Percentiles rank a stretch among this genome's conserved stretches.
Evolutionary conservation across 108 stramenopile genomes (phyloP).

Genomic region (Nannochloropsis gaditana): DNA sequence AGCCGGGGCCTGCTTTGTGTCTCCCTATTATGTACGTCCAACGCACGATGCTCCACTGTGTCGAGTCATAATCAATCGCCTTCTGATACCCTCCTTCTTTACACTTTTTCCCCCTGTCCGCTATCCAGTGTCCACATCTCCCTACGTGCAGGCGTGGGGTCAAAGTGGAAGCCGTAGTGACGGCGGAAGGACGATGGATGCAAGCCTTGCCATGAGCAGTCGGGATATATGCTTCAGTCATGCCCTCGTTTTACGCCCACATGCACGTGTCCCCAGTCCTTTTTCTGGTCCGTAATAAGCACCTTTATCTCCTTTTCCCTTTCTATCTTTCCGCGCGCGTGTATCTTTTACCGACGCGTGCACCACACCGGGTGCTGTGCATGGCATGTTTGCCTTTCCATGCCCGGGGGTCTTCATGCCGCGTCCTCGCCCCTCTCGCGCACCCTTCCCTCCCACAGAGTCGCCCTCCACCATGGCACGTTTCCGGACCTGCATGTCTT

Average conservation of each 20-base stretch:
- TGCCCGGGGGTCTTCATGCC: background rate
- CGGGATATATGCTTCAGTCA: background rate
- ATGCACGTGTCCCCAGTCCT: too few relatives aligned
- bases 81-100: too few relatives aligned
- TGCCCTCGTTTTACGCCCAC: background rate
- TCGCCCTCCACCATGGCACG: background rate
- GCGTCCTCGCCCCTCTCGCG: background rate
- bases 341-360: background rate
- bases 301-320: background rate
- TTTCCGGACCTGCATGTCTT: background rate
- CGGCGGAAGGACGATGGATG: background rate
- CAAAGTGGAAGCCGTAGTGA: background rate
- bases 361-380: too few relatives aligned
- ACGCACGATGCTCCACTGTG: too few relatives aligned
- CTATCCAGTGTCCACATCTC: background rate
- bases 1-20: too few relatives aligned
- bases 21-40: too few relatives aligned
- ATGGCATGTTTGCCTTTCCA: background rate
- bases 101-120: background rate
- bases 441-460: background rate
- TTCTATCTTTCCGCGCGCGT: background rate
- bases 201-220: background rate
- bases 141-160: background rate
- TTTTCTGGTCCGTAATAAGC: background rate
- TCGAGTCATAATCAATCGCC: too few relatives aligned